Percentiles rank a stretch among this genome's conserved stretches.
These are phyloP conservation scores for Wickerhamomyces sp. DNA, from an alignment of 1,139 yeast genomes.

Conservation along the genomic window DNA sequence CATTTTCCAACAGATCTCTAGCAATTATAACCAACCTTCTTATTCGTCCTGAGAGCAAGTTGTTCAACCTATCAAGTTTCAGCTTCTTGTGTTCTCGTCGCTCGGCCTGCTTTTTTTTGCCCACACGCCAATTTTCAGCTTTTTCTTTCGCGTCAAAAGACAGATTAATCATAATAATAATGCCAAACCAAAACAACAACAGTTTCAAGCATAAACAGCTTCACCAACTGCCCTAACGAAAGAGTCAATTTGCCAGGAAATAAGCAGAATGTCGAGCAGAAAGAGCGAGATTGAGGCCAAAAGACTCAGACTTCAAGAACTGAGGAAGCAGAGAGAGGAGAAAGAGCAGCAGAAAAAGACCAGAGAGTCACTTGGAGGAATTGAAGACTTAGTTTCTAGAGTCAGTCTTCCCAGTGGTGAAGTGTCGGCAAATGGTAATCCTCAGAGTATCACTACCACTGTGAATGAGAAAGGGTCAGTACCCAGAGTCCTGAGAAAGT, in stretches of 20 bases:
- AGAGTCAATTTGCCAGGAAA: not conserved
- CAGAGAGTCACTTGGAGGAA: not conserved
- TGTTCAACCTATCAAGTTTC: too few species aligned
- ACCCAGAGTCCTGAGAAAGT: constrained; percentile 1
- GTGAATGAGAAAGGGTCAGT: not conserved
- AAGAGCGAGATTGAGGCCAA: constrained; percentile 27
- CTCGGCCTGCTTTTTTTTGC: too few species aligned
- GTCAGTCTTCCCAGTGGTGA: constrained; percentile 4
- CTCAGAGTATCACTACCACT: not conserved
- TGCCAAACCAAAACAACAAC: not conserved
- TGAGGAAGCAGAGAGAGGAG: constrained; percentile 24
- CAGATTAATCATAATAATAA: too few species aligned
- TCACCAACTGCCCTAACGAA: too few species aligned
- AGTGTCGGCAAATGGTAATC: not conserved
- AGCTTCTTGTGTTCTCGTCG: too few species aligned
- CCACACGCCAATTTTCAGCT: too few species aligned
- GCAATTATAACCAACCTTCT: not conserved
- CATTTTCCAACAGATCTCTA: constrained; percentile 15
- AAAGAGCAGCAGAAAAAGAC: constrained; percentile 11
- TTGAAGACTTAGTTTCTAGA: constrained; percentile 2
- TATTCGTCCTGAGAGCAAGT: too few species aligned
- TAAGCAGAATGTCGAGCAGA: constrained; percentile 12
- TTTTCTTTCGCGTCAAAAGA: too few species aligned
- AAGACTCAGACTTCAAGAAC: constrained; percentile 22
- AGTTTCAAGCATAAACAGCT: not conserved